Evolutionary conservation across 1,139 yeast genomes (phyloP).

Genomic region (Meyerozyma guilliermondii): DNA sequence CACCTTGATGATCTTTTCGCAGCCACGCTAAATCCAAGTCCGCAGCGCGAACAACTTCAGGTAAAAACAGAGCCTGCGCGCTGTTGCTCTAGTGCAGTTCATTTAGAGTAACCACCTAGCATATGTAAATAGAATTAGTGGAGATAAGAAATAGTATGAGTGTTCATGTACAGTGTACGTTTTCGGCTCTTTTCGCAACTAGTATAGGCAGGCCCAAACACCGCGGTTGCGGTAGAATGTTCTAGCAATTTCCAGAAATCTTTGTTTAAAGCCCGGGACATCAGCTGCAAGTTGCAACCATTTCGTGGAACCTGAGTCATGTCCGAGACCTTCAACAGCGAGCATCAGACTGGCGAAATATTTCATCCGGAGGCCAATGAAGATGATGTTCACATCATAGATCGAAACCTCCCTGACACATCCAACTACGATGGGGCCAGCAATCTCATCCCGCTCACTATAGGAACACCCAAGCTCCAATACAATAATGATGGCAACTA

Average conservation of each 20-base stretch:
- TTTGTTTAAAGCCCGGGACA: background rate
- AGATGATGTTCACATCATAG: conserved; percentile 1
- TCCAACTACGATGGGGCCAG: background rate
- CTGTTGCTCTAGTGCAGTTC: background rate
- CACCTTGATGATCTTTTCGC: conserved; percentile 33
- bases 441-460: background rate
- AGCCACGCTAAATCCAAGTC: background rate
- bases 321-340: background rate
- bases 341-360: background rate
- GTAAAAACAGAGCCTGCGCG: background rate
- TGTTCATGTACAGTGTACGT: too few relatives aligned
- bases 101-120: background rate
- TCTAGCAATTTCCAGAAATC: conserved; percentile 4
- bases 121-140: background rate
- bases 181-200: too few relatives aligned
- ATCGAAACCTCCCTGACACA: background rate
- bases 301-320: background rate
- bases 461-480: background rate
- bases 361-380: conserved; percentile 1
- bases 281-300: conserved; percentile 1
- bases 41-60: background rate
- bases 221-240: conserved; percentile 3
- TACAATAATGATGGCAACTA: background rate
- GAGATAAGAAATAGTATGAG: too few relatives aligned
- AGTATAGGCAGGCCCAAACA: background rate